Percentiles rank a stretch among this genome's conserved stretches.
Conservation (phyloP, 495 filamentous ascomycete species). For the Hypoxylon rickii region DNA sequence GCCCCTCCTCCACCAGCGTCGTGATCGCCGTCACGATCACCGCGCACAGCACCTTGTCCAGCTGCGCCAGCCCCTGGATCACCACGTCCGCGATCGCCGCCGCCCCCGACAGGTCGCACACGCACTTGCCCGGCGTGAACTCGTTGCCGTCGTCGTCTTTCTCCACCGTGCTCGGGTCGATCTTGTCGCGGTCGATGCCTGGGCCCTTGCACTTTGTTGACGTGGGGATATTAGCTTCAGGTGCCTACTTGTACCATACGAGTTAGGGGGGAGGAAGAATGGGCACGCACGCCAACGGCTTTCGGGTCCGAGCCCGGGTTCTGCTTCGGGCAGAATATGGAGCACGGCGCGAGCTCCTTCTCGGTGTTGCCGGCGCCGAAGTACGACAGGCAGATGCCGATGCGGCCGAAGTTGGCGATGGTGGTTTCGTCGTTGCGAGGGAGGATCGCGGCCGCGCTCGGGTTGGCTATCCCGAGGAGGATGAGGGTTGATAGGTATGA, state of each 20-base stretch:
- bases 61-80: constrained; percentile 20
- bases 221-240: too few relatives aligned
- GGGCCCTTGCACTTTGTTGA: constrained; percentile 21
- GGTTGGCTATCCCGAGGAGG: neutral
- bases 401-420: constrained; percentile 27
- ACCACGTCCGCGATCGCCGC: constrained; percentile 17
- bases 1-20: constrained; percentile 22
- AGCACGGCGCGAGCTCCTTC: constrained; percentile 31
- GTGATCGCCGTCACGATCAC: constrained; percentile 15
- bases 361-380: constrained; percentile 9
- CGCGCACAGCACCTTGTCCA: constrained; percentile 30
- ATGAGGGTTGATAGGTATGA: constrained; percentile 4
- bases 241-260: neutral
- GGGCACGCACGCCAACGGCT: constrained; percentile 24
- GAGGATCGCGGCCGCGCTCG: constrained; percentile 7
- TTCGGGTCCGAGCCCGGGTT: constrained; percentile 22
- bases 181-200: constrained; percentile 2
- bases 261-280: neutral
- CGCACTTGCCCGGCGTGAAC: constrained; percentile 19
- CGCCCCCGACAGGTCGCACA: constrained; percentile 18
- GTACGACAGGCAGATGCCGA: constrained; percentile 32
- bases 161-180: constrained; percentile 16
- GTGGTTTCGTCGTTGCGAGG: constrained; percentile 21
- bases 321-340: constrained; percentile 18
- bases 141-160: constrained; percentile 32